These are phyloP conservation scores for Alternaria dauci DNA, from an alignment of 2,329 filamentous ascomycete species.

Conservation along the genomic window DNA sequence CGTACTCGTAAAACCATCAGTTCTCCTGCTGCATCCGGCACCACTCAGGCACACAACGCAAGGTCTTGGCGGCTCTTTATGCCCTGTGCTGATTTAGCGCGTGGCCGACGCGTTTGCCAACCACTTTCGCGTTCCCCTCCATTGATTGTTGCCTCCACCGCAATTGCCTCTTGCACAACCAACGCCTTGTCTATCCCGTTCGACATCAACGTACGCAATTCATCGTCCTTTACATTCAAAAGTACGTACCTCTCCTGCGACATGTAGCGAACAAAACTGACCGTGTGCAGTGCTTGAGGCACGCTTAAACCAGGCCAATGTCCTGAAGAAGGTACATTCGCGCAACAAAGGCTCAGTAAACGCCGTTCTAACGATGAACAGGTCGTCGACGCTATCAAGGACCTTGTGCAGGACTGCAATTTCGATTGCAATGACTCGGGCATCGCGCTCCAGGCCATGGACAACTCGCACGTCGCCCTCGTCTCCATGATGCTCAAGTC, in stretches of 20 bases:
- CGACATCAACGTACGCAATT: conserved; percentile 4
- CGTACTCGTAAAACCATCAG: not conserved
- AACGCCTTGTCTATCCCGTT: conserved; percentile 15
- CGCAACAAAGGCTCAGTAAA: not conserved
- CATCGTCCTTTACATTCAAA: conserved; percentile 17
- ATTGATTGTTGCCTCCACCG: conserved; percentile 29
- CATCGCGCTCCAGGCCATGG: conserved; percentile 98
- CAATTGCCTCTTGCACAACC: conserved; percentile 15
- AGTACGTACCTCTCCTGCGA: conserved; percentile 24
- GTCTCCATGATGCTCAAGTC: conserved; percentile 99
- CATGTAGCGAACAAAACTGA: conserved; percentile 27
- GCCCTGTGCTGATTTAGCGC: conserved; percentile 29
- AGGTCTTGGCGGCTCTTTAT: conserved; percentile 17
- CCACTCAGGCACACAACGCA: not conserved
- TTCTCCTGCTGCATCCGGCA: not conserved
- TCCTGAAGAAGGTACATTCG: conserved; percentile 86
- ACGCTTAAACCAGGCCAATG: conserved; percentile 89
- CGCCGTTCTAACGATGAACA: conserved; percentile 50
- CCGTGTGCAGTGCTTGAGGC: conserved; percentile 82
- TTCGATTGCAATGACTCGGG: conserved; percentile 99
- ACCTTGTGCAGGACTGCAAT: conserved; percentile 99
- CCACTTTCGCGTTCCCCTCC: conserved; percentile 30
- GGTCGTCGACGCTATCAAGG: conserved; percentile 99
- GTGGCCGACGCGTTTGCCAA: conserved; percentile 30
- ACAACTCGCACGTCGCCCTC: conserved; percentile 98